Conservation (phyloP, 2,329 filamentous ascomycete species). For the Calonectria ilicicola region DNA sequence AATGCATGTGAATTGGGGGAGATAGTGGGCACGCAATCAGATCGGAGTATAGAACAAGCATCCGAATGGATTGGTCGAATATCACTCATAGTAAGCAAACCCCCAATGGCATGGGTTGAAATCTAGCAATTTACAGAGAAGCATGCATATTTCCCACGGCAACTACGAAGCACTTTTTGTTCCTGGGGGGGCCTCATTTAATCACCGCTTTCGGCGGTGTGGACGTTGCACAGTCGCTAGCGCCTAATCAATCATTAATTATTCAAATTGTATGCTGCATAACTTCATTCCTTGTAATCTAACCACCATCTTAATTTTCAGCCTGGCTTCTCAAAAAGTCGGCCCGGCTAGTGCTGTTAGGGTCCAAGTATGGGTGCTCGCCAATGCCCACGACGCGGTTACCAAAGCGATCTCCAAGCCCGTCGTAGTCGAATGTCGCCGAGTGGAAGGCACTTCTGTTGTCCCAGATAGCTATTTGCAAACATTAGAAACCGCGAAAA, state of each 20-base stretch:
- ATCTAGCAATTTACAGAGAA: neutral
- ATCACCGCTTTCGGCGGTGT: neutral
- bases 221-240: neutral
- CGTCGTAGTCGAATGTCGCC: constrained; percentile 64
- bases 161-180: neutral
- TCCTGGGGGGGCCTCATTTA: neutral
- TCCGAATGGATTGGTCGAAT: neutral
- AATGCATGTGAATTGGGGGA: neutral
- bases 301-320: neutral
- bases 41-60: neutral
- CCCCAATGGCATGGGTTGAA: neutral
- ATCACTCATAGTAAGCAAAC: neutral
- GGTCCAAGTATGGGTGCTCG: constrained; percentile 38
- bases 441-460: constrained; percentile 68
- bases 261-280: constrained; percentile 9
- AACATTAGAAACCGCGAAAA: neutral
- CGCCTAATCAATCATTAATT: neutral
- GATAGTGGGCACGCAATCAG: neutral
- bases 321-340: neutral
- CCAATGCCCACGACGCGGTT: constrained; percentile 65
- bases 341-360: constrained; percentile 13
- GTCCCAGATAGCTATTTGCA: constrained; percentile 65
- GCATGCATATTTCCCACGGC: neutral
- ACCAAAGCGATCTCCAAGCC: constrained; percentile 60
- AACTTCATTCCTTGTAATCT: neutral